Evolutionary conservation across 768 basidiomycete species (phyloP).

Genomic region (Russula lepida): DNA sequence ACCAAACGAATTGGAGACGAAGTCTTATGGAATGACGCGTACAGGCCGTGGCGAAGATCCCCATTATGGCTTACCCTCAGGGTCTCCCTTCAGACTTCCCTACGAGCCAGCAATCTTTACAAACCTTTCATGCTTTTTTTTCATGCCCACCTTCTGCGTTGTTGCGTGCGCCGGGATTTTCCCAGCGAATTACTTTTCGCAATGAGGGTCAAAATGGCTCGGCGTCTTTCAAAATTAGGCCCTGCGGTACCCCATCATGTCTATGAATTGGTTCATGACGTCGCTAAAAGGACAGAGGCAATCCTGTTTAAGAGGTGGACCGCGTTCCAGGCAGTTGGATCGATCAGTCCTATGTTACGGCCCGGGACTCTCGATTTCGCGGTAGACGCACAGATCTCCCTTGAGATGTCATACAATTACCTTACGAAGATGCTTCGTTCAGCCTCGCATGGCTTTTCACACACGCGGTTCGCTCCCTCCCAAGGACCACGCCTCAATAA

Average conservation of each 20-base stretch:
- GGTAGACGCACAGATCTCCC: conserved; percentile 5
- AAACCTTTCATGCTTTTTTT: conserved; percentile 43
- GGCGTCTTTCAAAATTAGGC: conserved; percentile 19
- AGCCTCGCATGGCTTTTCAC: background rate
- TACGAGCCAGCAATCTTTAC: conserved; percentile 27
- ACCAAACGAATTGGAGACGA: conserved; percentile 42
- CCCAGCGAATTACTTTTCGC: conserved; percentile 26
- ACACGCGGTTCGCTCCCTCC: background rate
- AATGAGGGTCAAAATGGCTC: conserved; percentile 27
- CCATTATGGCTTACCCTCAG: conserved; percentile 44
- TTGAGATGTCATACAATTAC: background rate
- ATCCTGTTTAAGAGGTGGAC: conserved; percentile 5
- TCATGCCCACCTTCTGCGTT: conserved; percentile 7
- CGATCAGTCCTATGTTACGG: background rate
- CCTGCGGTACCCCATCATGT: conserved; percentile 2
- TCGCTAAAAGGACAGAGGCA: background rate
- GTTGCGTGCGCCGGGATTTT: conserved; percentile 24
- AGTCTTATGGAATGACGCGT: conserved; percentile 34
- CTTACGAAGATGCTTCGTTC: background rate
- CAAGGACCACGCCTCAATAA: background rate
- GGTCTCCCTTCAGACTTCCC: conserved; percentile 34
- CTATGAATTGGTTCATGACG: background rate
- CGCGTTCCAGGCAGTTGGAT: background rate
- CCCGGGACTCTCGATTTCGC: background rate
- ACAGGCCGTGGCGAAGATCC: conserved; percentile 42